Base-by-base conservation (phyloP, 169 alveolate species). In the Babesia bovis region DNA sequence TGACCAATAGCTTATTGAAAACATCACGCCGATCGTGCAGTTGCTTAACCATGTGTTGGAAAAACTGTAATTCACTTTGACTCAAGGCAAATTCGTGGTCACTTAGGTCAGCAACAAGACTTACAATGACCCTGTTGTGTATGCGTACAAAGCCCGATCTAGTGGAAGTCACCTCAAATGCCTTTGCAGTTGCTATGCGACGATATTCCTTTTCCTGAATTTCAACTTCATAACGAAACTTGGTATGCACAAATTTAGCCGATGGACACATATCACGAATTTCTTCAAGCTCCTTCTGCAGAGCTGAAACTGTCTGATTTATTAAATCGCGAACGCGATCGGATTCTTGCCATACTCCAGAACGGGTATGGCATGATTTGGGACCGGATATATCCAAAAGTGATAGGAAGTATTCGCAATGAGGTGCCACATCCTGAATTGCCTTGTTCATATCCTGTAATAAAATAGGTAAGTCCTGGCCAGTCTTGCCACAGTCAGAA, bases 111-210 rank as follows among this genome's bases (percentile, higher is more conserved):
- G 68, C n/a, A 9, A 57, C 33, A 32, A 73, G 55, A 36, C 65
- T 33, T 4, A 87, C 77, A 49, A 81, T 74, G 30, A 86, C 82
- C 19, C 70, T 83, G 41, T 96, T 94, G 40, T 90, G 93, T 68
- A 93, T 93, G 50, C 99, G 81, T 50, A 95, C 87, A 59, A 67
- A 94, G 3, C 98, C 98, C 30, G 94, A 84, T 57, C 96, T 90
- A 21, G 97, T 85, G 0, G 98, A 92, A 5, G 99, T 95, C 33
- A 95, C 92, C 73, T 95, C 98, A 57, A 91, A 93, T 19, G 89
- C 89, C 25, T 63, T 61, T 28, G 38, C 28, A 4, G 15, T 21
- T 15, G 65, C 9, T 4, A 30, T 33, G 5, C 87, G 74, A 55
- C 84, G 82, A 44, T 92, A 91, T 1, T 86, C 87, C 47, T 83